Base-by-base conservation (phyloP, 2,329 filamentous ascomycete genomes). In the Calonectria honghensis region DNA sequence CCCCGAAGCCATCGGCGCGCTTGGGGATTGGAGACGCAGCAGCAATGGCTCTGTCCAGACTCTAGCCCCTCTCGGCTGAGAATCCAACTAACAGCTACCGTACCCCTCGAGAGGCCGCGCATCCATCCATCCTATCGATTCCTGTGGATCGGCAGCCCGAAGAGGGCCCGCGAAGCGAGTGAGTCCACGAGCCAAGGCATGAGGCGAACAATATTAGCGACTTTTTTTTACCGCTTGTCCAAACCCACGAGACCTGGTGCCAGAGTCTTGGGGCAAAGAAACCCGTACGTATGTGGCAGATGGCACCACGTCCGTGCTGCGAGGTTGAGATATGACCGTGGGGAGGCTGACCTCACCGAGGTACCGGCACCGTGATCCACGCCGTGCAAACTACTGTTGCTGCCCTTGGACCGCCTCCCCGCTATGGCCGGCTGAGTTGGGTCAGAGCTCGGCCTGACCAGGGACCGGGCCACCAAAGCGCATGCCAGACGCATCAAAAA, bases 301-400 rank as follows among this genome's bases (percentile, higher is more conserved):
- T 64, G 70, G 48, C 65, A 57, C 54, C 48, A 64, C 41, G 31
- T 45, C 64, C 32, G 31, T 50, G 54, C 24, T 54, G 24, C n/a
- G 18, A 37, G n/a, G 20, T 54, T 57, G 37, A 72, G 70, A 72
- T 66, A 50, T 71, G 29, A 35, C 37, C 37, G 65, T 45, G 31
- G 24, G n/a, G 13, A 24, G 51, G 39, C 69, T 59, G 63, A 65
- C 61, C 14, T 67, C 20, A 10, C 10, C 18, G 31, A 64, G 50
- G 59, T 51, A 50, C 50, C 24, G 10, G 50, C 39, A 54, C 52
- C 16, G 64, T 68, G 61, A 39, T 54, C 61, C 32, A 24, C 51
- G 61, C 41, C 63, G 31, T 63, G 52, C 39, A 31, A 50, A 24
- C 27, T 64, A 73, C 65, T 57, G 61, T 71, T 7, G 66, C 35